Base-by-base conservation (phyloP, 768 basidiomycete genomes). In the Pulveroboletus sp. region DNA sequence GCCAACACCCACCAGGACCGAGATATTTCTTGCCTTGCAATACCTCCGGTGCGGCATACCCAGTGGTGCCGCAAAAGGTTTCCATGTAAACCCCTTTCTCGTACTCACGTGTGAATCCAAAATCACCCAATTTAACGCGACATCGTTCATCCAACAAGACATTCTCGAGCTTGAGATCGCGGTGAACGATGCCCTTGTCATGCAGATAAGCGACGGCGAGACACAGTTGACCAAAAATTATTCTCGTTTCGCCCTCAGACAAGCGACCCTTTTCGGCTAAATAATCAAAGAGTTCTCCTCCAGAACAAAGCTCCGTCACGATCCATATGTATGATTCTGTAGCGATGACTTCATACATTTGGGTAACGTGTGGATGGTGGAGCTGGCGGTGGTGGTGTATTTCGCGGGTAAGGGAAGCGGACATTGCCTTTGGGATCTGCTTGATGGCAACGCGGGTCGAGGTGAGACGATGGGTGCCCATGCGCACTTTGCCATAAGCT, bases 231-330 rank as follows among this genome's bases (percentile, higher is more conserved):
- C 96, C 95, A 63, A 99, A 96, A n/a, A 98, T 70, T 19, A 86
- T 71, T 58, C 81, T 81, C 5, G 91, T 76, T 70, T 99, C 96
- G 35, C 83, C 80, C 67, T 95, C 92, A 19, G 80, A 72, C 45
- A 98, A 68, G 3, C 94, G 79, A 19, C 93, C 91, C 60, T 95
- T 90, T 74, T 99, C 96, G 13, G 88, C 91, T 20, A 99, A 85
- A 64, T 98, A 98, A 70, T 98, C 96, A 69, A 97, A 99, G 24
- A 99, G 80, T 68, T 99, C 96, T 34, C 96, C 96, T 10, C 96
- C 96, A 38, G 83, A 86, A 69, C 96, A 98, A 29, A 99, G 83
- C 64, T 99, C 96, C 14, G 93, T 91, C 36, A 99, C 87, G 50
- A 99, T 92, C 93, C 93, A 98, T 63, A 99, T 94, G 56, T 82